phyloP scores from a whole-genome alignment of 495 filamentous ascomycete genomes.

The Talaromyces proteolyticus region DNA sequence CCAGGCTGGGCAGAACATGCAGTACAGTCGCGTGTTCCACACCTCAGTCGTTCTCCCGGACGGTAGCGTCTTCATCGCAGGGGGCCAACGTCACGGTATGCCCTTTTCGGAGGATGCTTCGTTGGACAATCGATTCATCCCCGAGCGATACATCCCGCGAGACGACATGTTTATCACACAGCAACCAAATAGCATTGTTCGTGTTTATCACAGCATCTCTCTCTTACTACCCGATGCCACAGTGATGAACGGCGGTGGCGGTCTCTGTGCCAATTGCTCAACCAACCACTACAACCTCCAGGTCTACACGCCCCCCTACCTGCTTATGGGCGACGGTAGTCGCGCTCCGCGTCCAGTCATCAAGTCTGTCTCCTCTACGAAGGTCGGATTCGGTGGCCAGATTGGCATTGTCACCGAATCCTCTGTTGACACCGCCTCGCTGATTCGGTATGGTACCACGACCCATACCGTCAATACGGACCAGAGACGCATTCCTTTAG shows the following conservation, averaged over 20 bases:
- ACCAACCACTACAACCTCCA: constrained; percentile 48
- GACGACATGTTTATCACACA: constrained; percentile 30
- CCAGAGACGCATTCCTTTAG: constrained; percentile 37
- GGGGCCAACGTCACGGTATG: constrained; percentile 32
- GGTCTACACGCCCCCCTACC: constrained; percentile 42
- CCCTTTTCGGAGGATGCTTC: constrained; percentile 37
- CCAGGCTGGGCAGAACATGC: constrained; percentile 24
- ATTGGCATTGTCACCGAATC: constrained; percentile 31
- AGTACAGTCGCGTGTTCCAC: constrained; percentile 31
- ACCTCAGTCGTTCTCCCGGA: constrained; percentile 44
- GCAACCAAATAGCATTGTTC: constrained; percentile 26
- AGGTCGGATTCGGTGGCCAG: constrained; percentile 18
- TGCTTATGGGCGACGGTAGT: constrained; percentile 32
- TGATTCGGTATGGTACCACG: constrained; percentile 33
- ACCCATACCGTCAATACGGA: constrained; percentile 49
- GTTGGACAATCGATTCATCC: constrained; percentile 12
- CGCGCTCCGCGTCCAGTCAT: constrained; percentile 30
- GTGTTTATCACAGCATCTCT: constrained; percentile 41
- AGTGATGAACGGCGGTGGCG: constrained; percentile 44
- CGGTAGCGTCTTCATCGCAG: constrained; percentile 35
- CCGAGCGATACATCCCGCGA: constrained; percentile 37
- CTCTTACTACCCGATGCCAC: constrained; percentile 45
- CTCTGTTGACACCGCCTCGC: constrained; percentile 12
- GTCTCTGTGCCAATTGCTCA: constrained; percentile 37
- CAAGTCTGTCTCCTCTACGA: constrained; percentile 13